A percentile compares a stretch with the other conserved stretches of the same genome.
Evolutionary conservation across 2,329 filamentous ascomycete genomes (phyloP).

Genomic region (Aspergillus nomiae): DNA sequence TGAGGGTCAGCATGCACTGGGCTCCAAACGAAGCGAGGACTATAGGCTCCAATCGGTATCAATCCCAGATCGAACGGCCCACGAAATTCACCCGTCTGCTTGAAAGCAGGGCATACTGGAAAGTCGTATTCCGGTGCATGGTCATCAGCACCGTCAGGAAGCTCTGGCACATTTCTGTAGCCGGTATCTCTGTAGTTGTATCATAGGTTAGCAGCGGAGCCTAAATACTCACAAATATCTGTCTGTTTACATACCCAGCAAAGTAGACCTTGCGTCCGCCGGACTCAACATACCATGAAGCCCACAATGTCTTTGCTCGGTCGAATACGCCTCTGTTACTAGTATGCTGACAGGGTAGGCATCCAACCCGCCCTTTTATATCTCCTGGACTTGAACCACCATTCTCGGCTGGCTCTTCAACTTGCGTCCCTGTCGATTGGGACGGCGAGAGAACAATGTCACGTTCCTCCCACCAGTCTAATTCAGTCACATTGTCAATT

Average conservation of each 20-base stretch:
- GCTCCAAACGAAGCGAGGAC: slow-evolving; percentile 66
- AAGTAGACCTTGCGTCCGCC: slow-evolving; percentile 82
- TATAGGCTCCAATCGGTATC: slow-evolving; percentile 91
- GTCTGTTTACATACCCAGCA: slow-evolving; percentile 54
- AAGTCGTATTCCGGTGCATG: slow-evolving; percentile 67
- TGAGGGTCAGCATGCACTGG: slow-evolving; percentile 83
- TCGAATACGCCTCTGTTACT: slow-evolving; percentile 71
- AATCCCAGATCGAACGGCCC: slow-evolving; percentile 89
- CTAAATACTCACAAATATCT: background rate
- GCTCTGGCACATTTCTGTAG: slow-evolving; percentile 73
- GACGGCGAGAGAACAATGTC: slow-evolving; percentile 65
- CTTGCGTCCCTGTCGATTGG: slow-evolving; percentile 26
- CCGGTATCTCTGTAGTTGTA: slow-evolving; percentile 72
- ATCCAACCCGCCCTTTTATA: slow-evolving; percentile 73
- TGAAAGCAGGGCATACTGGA: slow-evolving; percentile 80
- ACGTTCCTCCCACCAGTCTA: slow-evolving; percentile 93
- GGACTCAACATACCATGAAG: slow-evolving; percentile 77
- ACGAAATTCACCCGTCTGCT: slow-evolving; percentile 74
- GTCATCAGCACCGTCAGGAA: slow-evolving; percentile 68
- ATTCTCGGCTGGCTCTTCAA: slow-evolving; percentile 29
- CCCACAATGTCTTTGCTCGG: slow-evolving; percentile 78
- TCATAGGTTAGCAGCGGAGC: slow-evolving; percentile 8
- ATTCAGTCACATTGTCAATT: slow-evolving; percentile 76
- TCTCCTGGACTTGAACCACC: slow-evolving; percentile 32
- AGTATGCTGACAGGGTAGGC: slow-evolving; percentile 82